A percentile compares a stretch with the other conserved stretches of the same genome.
Evolutionary conservation across 768 basidiomycete genomes (phyloP).

Genomic region (Lentinula guzmanii): DNA sequence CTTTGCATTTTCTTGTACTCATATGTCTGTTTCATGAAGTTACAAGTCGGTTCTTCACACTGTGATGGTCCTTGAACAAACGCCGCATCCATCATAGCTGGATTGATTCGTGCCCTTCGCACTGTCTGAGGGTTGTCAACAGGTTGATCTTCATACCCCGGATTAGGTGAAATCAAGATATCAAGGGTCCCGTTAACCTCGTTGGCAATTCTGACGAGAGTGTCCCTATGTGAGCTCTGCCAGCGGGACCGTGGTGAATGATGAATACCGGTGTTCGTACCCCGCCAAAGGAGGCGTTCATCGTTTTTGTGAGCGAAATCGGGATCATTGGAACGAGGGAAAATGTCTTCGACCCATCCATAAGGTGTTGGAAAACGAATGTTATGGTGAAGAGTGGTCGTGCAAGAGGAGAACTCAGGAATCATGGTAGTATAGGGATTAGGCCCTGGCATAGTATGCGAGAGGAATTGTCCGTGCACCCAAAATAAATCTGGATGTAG

Average conservation of each 20-base stretch:
- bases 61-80: constrained; percentile 35
- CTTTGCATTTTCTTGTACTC: constrained; percentile 38
- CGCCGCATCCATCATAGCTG: constrained; percentile 51
- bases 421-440: constrained; percentile 31
- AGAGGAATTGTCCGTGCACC: constrained; percentile 46
- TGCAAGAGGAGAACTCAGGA: constrained; percentile 46
- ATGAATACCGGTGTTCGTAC: constrained; percentile 63
- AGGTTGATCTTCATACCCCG: constrained; percentile 9
- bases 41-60: constrained; percentile 38
- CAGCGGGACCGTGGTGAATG: constrained; percentile 34
- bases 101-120: constrained; percentile 26
- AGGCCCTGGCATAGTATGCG: constrained; percentile 37
- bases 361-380: constrained; percentile 40
- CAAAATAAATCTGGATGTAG: constrained; percentile 30
- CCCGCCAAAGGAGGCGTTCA: constrained; percentile 62
- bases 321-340: constrained; percentile 35
- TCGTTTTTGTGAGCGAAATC: constrained; percentile 56
- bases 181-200: constrained; percentile 21
- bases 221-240: constrained; percentile 37
- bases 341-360: constrained; percentile 34
- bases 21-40: constrained; percentile 35
- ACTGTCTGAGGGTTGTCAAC: constrained; percentile 27
- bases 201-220: constrained; percentile 33
- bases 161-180: constrained; percentile 23
- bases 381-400: constrained; percentile 45